These are phyloP conservation scores for Talaromyces albobiverticillius DNA, from an alignment of 2,329 filamentous ascomycete species.

Conservation along the genomic window DNA sequence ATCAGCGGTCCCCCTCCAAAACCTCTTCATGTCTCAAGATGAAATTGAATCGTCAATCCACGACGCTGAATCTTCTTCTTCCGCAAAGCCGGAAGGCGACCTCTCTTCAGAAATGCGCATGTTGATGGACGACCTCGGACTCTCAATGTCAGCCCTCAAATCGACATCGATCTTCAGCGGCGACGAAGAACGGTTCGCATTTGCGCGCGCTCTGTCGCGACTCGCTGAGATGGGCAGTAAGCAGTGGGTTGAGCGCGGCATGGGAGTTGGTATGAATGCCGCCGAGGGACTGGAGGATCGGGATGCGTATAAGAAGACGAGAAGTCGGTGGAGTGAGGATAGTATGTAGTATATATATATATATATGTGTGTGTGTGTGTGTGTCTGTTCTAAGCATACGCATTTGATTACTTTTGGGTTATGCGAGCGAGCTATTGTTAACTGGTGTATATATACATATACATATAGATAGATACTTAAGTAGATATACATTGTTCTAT, in stretches of 20 bases:
- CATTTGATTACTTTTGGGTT: background rate
- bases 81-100: conserved; percentile 39
- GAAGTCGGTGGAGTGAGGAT: conserved; percentile 52
- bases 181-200: conserved; percentile 95
- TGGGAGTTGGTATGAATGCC: conserved; percentile 49
- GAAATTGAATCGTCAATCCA: conserved; percentile 63
- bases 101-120: conserved; percentile 70
- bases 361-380: background rate
- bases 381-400: background rate
- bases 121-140: conserved; percentile 82
- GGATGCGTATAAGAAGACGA: conserved; percentile 47
- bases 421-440: background rate
- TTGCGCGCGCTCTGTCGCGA: conserved; percentile 80
- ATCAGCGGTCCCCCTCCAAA: conserved; percentile 75
- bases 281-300: conserved; percentile 44
- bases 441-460: no score
- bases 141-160: conserved; percentile 82
- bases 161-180: conserved; percentile 84
- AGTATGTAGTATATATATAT: conserved; percentile 32
- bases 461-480: no score
- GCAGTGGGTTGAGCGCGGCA: conserved; percentile 86
- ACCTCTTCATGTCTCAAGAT: conserved; percentile 76
- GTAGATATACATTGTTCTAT: no score
- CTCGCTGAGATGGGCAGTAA: conserved; percentile 89
- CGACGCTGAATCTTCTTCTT: conserved; percentile 23